Base-by-base conservation (phyloP, 2,329 filamentous ascomycete genomes). In the Aspergillus aculeatinus region DNA sequence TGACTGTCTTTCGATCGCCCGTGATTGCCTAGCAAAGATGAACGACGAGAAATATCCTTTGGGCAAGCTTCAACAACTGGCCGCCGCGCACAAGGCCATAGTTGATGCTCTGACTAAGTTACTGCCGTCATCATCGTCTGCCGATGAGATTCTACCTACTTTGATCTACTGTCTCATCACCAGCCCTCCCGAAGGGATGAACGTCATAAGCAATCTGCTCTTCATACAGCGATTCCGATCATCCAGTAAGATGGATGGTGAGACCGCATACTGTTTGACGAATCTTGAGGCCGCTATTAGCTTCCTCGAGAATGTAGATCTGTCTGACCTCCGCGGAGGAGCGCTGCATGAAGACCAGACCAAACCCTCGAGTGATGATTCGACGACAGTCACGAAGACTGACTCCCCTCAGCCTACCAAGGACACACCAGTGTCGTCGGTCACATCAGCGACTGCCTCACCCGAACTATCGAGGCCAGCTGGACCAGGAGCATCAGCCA, bases 131-230 rank as follows among this genome's bases (percentile, higher is more conserved):
- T 85, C 85, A 0, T 96, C 95, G 0, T 98, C 95, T 1, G 95
- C 95, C 2, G 95, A 99, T 72, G 95, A 98, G 77, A 96, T 99
- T 57, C 87, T 99, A 74, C 95, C 95, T 0, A 96, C 96, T 75
- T 83, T 99, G 63, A 99, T 99, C 63, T 99, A 96, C 78, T 91
- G 92, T 0, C 84, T 99, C 61, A 96, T 99, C 72, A 97, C 92
- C 2, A 89, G 93, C 49, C 89, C 92, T 0, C 90, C 93, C 0
- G 90, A 95, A 74, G 86, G 88, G 35, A 88, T 98, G 51, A 91
- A 93, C 74, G 89, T 93, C 58, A 92, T 96, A 70, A 98, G 94
- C 80, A 96, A 99, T 73, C 81, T 96, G n/a, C 87, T 90, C 67
- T 99, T 98, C 73, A 92, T 98, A 66, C 93, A 98, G 72, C 83